Base-by-base conservation (phyloP, 129 eudicot genomes). In the Rutidosis leptorrhynchoides region DNA sequence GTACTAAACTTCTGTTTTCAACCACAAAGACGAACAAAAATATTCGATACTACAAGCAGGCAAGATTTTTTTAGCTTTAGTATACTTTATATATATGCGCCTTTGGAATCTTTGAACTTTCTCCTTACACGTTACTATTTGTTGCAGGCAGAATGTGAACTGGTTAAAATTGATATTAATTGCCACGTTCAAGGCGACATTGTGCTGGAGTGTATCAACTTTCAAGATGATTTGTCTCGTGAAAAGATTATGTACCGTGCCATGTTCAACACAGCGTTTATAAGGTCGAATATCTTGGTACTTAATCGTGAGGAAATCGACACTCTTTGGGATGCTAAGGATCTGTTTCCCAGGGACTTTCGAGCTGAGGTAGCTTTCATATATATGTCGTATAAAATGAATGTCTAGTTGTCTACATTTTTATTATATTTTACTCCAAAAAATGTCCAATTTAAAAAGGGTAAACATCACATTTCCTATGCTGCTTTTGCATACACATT, bases 231-330 rank as follows among this genome's bases (percentile, higher is more conserved):
- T 71, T 69, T 82, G 84, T 82, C 77, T 60, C 85, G 81, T 24
- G 96, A 92, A 78, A 76, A 76, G 65, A 80, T 88, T 85, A 85
- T 88, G 86, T 88, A 85, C 14, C 87, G 98, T 23, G 87, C 80
- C 73, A 84, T 92, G 96, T 92, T 88, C 58, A 88, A 92, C 81
- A 88, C 96, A 23, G 83, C 96, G 16, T 94, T 94, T 73, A 89
- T 94, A n/a, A 77, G 99, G 79, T 94, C 99, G 58, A 94, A 94
- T 68, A 94, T 94, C 60, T 70, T 94, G 71, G 86, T 94, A 78
- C 86, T 94, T 68, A 86, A 71, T 69, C 87, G 93, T n/a, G 95
- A 94, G 64, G 99, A 94, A 27, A 74, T 94, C 46, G 96, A 94
- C 80, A 77, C 79, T 43, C 69, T 84, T 62, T 94, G 96, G 97